A percentile compares a stretch with the other conserved stretches of the same genome.
Conservation (phyloP, 768 basidiomycete genomes). For the Pisolithus albus region DNA sequence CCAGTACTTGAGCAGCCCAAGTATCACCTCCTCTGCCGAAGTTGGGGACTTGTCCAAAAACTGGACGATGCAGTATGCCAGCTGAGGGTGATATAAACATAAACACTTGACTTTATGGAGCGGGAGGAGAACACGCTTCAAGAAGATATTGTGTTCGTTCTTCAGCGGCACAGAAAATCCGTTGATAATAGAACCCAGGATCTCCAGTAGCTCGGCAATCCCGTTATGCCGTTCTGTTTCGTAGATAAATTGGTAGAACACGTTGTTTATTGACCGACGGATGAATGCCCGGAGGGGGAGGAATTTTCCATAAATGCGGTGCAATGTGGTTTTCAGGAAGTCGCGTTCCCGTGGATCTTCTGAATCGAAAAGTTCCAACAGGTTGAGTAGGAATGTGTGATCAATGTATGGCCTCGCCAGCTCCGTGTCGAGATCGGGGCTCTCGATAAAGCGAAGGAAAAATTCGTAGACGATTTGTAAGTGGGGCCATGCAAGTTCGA, state of each 20-base stretch:
- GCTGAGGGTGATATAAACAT: conserved; percentile 98
- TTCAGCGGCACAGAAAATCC: conserved; percentile 97
- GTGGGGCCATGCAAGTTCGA: conserved; percentile 99
- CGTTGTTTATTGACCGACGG: conserved; percentile 97
- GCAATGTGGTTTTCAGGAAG: conserved; percentile 97
- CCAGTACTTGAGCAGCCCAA: conserved; percentile 96
- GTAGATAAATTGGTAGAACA: conserved; percentile 98
- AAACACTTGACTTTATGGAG: conserved; percentile 97
- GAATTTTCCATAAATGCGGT: conserved; percentile 99
- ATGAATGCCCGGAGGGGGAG: conserved; percentile 98
- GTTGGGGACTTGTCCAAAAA: conserved; percentile 94
- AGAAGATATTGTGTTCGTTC: conserved; percentile 97
- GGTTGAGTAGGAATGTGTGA: conserved; percentile 89
- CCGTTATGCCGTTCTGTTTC: conserved; percentile 99
- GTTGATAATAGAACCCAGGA: conserved; percentile 98
- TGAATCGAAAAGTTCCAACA: conserved; percentile 96
- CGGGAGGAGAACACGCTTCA: conserved; percentile 89
- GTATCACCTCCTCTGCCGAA: conserved; percentile 91
- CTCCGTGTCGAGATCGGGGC: conserved; percentile 96
- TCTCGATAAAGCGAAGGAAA: conserved; percentile 97
- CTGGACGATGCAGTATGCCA: conserved; percentile 98
- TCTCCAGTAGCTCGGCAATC: conserved; percentile 96
- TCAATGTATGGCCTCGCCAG: conserved; percentile 97
- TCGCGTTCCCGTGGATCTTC: conserved; percentile 99
- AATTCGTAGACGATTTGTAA: conserved; percentile 99